Evolutionary conservation across 1,139 yeast species (phyloP), one percentile per base, ranked within the genome.

Genomic region (Scheffersomyces cryptocercus): DNA sequence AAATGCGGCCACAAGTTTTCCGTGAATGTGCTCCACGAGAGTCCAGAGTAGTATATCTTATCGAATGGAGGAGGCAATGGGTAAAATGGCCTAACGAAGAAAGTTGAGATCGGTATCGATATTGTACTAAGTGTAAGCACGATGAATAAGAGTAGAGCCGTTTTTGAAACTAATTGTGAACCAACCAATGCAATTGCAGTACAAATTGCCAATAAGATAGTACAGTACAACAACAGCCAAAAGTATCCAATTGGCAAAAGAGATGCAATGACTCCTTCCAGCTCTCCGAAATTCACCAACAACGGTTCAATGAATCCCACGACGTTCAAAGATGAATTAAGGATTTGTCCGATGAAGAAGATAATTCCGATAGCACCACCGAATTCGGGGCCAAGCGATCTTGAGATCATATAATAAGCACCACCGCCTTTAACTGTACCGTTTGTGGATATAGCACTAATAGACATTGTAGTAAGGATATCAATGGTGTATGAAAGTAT

Each of bases 371-470:
- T 85, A 2, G 93, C 84, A 3, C 93, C 93, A 29, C 95, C 95
- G 62, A 86, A 86, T 56, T 86, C 95, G 2, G 90, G 91, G 0
- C 95, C 95, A 49, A 86, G 65, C 34, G 89, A 82, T 55, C 95
- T 67, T 12, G 89, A 83, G 37, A 86, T 84, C 91, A 86, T 86
- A 53, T 84, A 85, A 58, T 86, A 86, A 0, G 93, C 91, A 28
- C 95, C 95, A 12, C 95, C 95, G 24, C 93, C 93, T 56, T 84
- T 77, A 10, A 86, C 93, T 0, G 88, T 85, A 26, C 95, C 95
- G 59, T 86, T 86, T 3, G 95, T 86, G 2, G 90, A 85, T 45
- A 86, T 86, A 3, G 93, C 93, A 49, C 88, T 81, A 46, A 86
- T 78, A 33, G 90, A 84, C 54, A 86, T 61, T 0, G 89, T 85